phyloP scores from a whole-genome alignment of 2,329 filamentous ascomycete species.

The Aureobasidium sp. region DNA sequence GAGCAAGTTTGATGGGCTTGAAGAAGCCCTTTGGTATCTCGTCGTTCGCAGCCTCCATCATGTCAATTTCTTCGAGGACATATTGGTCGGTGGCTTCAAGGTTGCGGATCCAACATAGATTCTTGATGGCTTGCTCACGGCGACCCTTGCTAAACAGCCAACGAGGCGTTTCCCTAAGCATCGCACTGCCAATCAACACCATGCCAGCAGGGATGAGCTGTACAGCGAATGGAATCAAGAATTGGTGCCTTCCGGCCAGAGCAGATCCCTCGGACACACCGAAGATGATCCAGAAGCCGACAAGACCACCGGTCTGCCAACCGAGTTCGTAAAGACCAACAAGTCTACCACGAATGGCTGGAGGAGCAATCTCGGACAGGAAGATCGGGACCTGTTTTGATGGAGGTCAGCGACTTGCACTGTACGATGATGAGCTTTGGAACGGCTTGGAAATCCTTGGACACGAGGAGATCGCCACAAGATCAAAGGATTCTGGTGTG shows the following conservation, averaged over 20 bases:
- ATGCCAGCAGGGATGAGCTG: conserved; percentile 62
- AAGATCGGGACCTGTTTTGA: conserved; percentile 44
- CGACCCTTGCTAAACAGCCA: conserved; percentile 39
- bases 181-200: conserved; percentile 41
- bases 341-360: conserved; percentile 52
- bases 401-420: neutral
- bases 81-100: conserved; percentile 54
- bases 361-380: conserved; percentile 52
- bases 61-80: conserved; percentile 65
- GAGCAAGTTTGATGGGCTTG: conserved; percentile 16
- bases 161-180: conserved; percentile 39
- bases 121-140: conserved; percentile 36
- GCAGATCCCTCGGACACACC: conserved; percentile 37
- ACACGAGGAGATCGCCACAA: no score
- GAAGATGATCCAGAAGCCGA: conserved; percentile 48
- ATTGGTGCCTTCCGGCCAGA: conserved; percentile 37
- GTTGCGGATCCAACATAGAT: conserved; percentile 57
- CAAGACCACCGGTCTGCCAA: conserved; percentile 48
- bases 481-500: no score
- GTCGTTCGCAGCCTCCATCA: conserved; percentile 65
- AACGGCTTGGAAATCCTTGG: no score
- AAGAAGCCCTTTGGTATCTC: conserved; percentile 27
- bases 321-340: conserved; percentile 53
- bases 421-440: no score
- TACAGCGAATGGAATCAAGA: conserved; percentile 49